Base-by-base conservation (phyloP, 176 grass and related monocot species). In the Tillandsia fasciculata region DNA sequence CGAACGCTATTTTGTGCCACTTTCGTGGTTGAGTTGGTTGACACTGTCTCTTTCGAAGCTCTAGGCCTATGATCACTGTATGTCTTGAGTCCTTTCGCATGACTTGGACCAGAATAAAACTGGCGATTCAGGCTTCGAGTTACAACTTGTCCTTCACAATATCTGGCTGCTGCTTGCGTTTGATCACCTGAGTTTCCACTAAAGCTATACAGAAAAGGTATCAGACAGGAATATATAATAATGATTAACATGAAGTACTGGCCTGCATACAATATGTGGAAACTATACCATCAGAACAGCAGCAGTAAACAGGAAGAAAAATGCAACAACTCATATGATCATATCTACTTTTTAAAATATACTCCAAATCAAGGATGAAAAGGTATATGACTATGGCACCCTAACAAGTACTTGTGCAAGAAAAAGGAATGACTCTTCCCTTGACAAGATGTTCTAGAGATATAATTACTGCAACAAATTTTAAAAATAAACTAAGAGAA, bases 171-270 rank as follows among this genome's bases (percentile, higher is more conserved):
- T 74, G 64, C 69, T 18, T 53, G 17, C 67, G 68, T 70, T 68
- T 83, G 73, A 26, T 58, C 65, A 73, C 72, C 27, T 77, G 71
- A 63, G 69, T 81, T 83, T 83, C 77, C 73, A 72, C 68, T 84
- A 71, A 77, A 86, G 66, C 77, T 93, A 83, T 65, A 83, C 13
- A 70, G 68, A 80, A 88, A 92, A 64, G 79, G 64, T 73, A 72
- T 64, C 82, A 72, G 26, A 51, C 48, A 26, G 9, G 22, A 48
- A 72, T 70, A 85, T 70, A 70, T 78, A 64, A 26, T 17, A 17
- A 69, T 29, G 7, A 51, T 50, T 42, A 42, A 42, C 5, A 42
- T 42, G 33, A 42, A 6, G 6, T 42, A 42, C 33, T 42, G 33
- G 33, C 58, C 17, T 10, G 58, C 58, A 63, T 26, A 26, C 18